These are phyloP conservation scores for Coemansia sp. DNA, from an alignment of 192 early-diverging fungal genomes.

Conservation along the genomic window DNA sequence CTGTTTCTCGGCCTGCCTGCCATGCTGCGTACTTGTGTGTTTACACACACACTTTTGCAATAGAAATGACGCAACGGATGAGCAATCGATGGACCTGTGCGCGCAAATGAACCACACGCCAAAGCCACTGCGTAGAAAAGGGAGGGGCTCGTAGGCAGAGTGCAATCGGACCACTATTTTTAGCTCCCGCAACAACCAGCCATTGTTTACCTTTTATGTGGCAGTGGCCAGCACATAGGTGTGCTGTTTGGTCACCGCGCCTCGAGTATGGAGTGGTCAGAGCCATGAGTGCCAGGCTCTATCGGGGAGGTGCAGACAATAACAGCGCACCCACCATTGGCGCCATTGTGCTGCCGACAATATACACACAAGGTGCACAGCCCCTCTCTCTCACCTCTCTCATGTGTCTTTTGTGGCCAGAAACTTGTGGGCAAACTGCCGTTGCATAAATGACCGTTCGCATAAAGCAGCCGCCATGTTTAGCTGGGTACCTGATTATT, in stretches of 20 bases:
- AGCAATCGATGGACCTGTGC: slow-evolving; percentile 12
- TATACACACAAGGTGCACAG: not conserved
- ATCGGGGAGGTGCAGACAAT: not conserved
- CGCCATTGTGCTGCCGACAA: not conserved
- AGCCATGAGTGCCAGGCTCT: not conserved
- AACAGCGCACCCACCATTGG: not conserved
- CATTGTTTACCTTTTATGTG: not conserved
- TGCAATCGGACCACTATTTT: not conserved
- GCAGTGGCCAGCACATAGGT: no score
- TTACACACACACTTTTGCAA: no score
- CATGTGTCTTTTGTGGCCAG: not conserved
- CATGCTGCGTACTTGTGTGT: no score
- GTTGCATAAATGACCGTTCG: slow-evolving; percentile 6
- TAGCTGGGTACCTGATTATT: slow-evolving; percentile 6
- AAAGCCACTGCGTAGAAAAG: not conserved
- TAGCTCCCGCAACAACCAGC: not conserved
- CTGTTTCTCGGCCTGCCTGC: no score
- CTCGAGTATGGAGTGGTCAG: not conserved
- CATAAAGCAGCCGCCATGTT: not conserved
- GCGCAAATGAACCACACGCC: slow-evolving; percentile 4
- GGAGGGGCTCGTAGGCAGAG: not conserved
- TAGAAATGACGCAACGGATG: slow-evolving; percentile 3
- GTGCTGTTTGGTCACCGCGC: not conserved
- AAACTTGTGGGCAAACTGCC: not conserved
- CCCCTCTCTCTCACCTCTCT: not conserved